Base-by-base conservation (phyloP, 1,139 yeast species). In the Geotrichum fermentans region DNA sequence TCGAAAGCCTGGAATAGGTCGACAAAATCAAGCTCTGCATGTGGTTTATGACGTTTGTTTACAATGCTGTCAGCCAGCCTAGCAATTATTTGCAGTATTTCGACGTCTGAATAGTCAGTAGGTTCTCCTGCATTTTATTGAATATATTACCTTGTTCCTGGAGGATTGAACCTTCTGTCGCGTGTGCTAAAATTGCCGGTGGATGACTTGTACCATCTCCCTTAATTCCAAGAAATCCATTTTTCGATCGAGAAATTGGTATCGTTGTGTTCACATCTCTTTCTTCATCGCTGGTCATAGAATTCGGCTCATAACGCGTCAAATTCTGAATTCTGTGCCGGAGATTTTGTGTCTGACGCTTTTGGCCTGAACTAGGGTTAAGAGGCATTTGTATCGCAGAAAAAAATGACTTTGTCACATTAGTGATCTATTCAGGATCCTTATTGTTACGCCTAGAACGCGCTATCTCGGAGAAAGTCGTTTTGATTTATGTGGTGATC, bases 1-100 rank as follows among this genome's bases (percentile, higher is more conserved):
- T 58, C 57, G 39, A 60, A 60, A 6, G 58, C 55, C 33, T 50
- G 51, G 44, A 56, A 58, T 21, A 60, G 52, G 40, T 56, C 58
- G 3, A 59, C 53, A 43, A 59, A 58, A 35, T 56, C 58, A 20
- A 49, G 36, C 4, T 44, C 42, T 33, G 37, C 28, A 6, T 22
- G 4, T 8, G 21, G 26, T 16, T 7, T 20, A n/a, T 6, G 18
- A 4, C 32, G 21, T 30, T 30, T 38, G n/a, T n/a, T 18, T 14
- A 32, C 24, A 4, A 29, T 8, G 22, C 40, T 45, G 28, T 44
- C 48, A 22, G 48, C 51, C 20, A 49, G 43, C 2, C 44, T 43
- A 1, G 51, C 42, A 18, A 49, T 44, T 2, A 49, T 44, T 10
- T 18, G 43, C 20, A 44, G 18, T 7, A 44, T 44, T 32, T 44